phyloP scores from a whole-genome alignment of 2,329 filamentous ascomycete species.

The Alternaria novae-zelandiae region DNA sequence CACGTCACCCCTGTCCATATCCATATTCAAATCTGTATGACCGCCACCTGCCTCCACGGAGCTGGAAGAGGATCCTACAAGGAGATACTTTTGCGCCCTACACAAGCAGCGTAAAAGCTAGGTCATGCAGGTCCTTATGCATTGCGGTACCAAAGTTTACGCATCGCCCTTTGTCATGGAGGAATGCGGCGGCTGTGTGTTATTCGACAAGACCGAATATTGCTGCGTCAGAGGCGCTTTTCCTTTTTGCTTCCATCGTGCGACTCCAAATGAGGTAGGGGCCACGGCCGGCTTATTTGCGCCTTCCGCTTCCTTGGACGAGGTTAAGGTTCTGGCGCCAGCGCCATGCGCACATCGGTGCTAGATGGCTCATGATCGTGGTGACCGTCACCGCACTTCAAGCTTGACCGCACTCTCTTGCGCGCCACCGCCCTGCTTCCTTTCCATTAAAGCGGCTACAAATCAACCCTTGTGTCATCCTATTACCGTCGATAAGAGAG shows the following conservation, averaged over 20 bases:
- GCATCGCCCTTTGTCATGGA: constrained; percentile 17
- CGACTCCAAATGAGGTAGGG: constrained; percentile 21
- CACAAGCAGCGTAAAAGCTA: constrained; percentile 7
- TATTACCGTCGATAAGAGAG: background rate
- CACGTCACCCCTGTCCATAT: constrained; percentile 2
- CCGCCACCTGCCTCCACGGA: constrained; percentile 9
- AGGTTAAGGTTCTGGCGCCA: constrained; percentile 22
- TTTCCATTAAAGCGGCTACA: background rate
- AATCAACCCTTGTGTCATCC: background rate
- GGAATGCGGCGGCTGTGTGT: constrained; percentile 21
- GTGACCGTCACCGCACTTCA: constrained; percentile 11
- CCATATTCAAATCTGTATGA: constrained; percentile 1
- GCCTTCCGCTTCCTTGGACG: constrained; percentile 12
- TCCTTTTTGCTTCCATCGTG: constrained; percentile 16
- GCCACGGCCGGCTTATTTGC: constrained; percentile 4
- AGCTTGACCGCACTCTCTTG: constrained; percentile 10
- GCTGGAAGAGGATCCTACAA: constrained; percentile 2
- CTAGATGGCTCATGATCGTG: constrained; percentile 6
- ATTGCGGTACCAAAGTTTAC: constrained; percentile 14
- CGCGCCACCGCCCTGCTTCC: constrained; percentile 29
- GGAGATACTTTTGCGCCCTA: constrained; percentile 5
- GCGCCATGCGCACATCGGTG: constrained; percentile 20
- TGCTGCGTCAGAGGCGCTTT: constrained; percentile 22
- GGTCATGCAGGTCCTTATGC: background rate
- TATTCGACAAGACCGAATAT: constrained; percentile 22